A percentile compares a stretch with the other conserved stretches of the same genome.
phyloP scores from a whole-genome alignment of 179 eudicot species.

The Corrigiola litoralis region DNA sequence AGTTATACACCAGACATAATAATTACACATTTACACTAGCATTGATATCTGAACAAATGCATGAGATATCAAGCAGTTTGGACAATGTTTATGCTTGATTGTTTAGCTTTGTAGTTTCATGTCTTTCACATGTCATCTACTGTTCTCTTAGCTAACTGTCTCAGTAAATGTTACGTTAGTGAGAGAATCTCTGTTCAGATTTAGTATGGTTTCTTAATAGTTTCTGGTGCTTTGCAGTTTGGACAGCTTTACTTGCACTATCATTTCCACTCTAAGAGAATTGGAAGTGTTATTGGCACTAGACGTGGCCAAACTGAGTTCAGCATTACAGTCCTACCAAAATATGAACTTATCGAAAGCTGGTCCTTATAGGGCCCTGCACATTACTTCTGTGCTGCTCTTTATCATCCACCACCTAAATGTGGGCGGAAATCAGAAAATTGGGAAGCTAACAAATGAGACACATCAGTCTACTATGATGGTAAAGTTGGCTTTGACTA shows the following conservation, averaged over 20 bases:
- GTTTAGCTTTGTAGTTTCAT: neutral
- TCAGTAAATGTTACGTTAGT: no score
- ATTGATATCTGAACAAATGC: neutral
- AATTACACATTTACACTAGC: neutral
- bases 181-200: neutral
- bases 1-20: neutral
- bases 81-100: neutral
- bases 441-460: constrained; percentile 27
- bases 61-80: neutral
- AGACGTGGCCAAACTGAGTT: constrained; percentile 43
- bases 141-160: neutral
- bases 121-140: neutral
- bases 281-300: constrained; percentile 53
- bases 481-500: constrained; percentile 36
- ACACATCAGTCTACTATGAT: constrained; percentile 24
- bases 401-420: constrained; percentile 44
- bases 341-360: constrained; percentile 48
- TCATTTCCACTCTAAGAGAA: constrained; percentile 50
- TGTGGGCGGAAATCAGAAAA: constrained; percentile 23
- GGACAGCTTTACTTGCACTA: constrained; percentile 56
- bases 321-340: constrained; percentile 59
- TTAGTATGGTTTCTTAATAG: neutral
- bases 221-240: constrained; percentile 42
- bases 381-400: constrained; percentile 54
- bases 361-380: constrained; percentile 86